phyloP scores from a whole-genome alignment of 2,329 filamentous ascomycete genomes.

The Fusarium brachygibbosum region DNA sequence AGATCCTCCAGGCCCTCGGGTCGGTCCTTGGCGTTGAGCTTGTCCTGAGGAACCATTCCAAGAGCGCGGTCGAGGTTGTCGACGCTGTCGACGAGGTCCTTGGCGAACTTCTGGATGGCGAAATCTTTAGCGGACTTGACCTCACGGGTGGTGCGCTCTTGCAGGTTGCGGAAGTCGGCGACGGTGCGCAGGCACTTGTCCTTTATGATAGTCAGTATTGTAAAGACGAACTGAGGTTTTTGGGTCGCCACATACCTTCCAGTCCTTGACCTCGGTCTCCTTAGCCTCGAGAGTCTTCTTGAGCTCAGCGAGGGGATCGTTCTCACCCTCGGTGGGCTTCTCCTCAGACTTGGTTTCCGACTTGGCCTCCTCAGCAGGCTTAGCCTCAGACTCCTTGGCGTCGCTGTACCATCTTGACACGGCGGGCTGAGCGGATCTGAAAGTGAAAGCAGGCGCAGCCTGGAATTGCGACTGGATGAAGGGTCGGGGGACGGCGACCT shows the following conservation, averaged over 20 bases:
- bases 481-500: conserved; percentile 54
- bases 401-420: conserved; percentile 65
- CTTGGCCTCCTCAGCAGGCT: conserved; percentile 50
- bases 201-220: conserved; percentile 61
- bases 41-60: conserved; percentile 79
- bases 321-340: conserved; percentile 46
- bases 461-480: conserved; percentile 57
- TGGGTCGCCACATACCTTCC: conserved; percentile 76
- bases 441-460: conserved; percentile 54
- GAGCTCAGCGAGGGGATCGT: conserved; percentile 58
- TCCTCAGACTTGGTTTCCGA: conserved; percentile 47
- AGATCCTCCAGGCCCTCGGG: conserved; percentile 77
- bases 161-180: conserved; percentile 97
- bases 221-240: background rate
- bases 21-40: conserved; percentile 69
- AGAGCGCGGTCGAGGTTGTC: conserved; percentile 98
- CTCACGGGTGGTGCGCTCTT: conserved; percentile 93
- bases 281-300: conserved; percentile 68
- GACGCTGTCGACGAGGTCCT: conserved; percentile 93
- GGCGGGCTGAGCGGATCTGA: conserved; percentile 55
- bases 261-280: conserved; percentile 72
- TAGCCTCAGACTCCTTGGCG: conserved; percentile 54
- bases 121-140: conserved; percentile 90
- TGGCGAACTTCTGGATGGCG: conserved; percentile 94
- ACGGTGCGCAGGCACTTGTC: conserved; percentile 95